Percentiles rank a stretch among this genome's conserved stretches.
Conservation (phyloP, 306 rosid species). For the Biancaea sappan region DNA sequence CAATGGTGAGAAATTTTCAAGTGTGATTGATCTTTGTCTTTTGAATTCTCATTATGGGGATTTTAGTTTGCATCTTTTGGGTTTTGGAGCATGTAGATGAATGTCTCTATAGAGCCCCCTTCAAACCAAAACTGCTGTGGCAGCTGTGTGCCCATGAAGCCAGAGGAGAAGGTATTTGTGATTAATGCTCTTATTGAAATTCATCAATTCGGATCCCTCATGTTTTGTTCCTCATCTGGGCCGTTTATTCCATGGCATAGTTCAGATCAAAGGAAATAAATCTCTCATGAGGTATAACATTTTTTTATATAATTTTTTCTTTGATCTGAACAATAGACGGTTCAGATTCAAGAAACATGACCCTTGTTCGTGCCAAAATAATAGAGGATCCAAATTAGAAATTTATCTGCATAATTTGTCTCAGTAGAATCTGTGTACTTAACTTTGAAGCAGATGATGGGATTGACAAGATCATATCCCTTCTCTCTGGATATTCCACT, state of each 20-base stretch:
- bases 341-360: too few species aligned
- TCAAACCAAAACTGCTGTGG: slow-evolving; percentile 84
- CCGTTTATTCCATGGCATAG: too few species aligned
- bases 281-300: too few species aligned
- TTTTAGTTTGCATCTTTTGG: slow-evolving; percentile 19
- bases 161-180: slow-evolving; percentile 58
- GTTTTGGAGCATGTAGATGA: slow-evolving; percentile 55
- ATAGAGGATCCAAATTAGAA: too few species aligned
- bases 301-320: too few species aligned
- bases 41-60: background rate
- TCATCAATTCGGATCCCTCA: too few species aligned
- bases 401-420: slow-evolving; percentile 11
- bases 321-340: too few species aligned
- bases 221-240: too few species aligned
- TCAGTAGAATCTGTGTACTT: background rate
- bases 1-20: slow-evolving; percentile 48
- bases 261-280: too few species aligned
- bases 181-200: slow-evolving; percentile 9
- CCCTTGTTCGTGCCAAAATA: too few species aligned
- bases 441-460: slow-evolving; percentile 49
- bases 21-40: background rate
- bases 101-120: slow-evolving; percentile 87
- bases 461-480: slow-evolving; percentile 71
- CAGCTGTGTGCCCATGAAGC: slow-evolving; percentile 39
- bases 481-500: slow-evolving; percentile 54